phyloP scores from a whole-genome alignment of 768 basidiomycete genomes.

The Coprinopsis strossmayeri region DNA sequence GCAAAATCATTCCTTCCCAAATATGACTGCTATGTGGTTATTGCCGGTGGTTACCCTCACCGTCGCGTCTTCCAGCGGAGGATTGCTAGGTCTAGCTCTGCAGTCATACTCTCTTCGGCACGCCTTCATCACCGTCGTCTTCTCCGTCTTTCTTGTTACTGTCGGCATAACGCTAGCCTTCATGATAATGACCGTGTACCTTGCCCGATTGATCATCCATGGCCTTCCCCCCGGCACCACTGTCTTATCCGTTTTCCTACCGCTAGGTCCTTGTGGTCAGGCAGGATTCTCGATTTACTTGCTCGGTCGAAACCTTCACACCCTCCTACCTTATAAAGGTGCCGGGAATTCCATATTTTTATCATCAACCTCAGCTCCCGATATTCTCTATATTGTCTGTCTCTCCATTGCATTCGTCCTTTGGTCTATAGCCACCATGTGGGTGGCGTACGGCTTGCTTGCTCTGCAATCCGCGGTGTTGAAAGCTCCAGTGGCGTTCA shows the following conservation, averaged over 20 bases:
- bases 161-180: constrained; percentile 53
- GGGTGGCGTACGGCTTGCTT: constrained; percentile 51
- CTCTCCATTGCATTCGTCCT: constrained; percentile 43
- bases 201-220: constrained; percentile 50
- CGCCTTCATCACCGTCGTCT: constrained; percentile 49
- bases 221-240: constrained; percentile 43
- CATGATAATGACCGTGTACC: constrained; percentile 62
- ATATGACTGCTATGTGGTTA: constrained; percentile 62
- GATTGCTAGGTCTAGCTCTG: constrained; percentile 46
- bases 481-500: constrained; percentile 40
- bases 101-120: constrained; percentile 33
- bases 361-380: constrained; percentile 21
- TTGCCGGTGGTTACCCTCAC: constrained; percentile 72
- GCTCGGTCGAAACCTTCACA: constrained; percentile 43
- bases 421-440: constrained; percentile 61
- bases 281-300: constrained; percentile 51
- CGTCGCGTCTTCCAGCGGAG: constrained; percentile 66
- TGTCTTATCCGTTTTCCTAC: constrained; percentile 62
- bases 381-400: constrained; percentile 36
- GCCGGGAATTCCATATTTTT: constrained; percentile 30
- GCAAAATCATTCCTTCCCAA: constrained; percentile 47
- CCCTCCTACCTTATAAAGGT: constrained; percentile 24
- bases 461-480: constrained; percentile 38
- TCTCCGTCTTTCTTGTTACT: constrained; percentile 49
- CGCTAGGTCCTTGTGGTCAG: constrained; percentile 68